phyloP scores from a whole-genome alignment of 2,329 filamentous ascomycete species.

The Ascochyta pisi region DNA sequence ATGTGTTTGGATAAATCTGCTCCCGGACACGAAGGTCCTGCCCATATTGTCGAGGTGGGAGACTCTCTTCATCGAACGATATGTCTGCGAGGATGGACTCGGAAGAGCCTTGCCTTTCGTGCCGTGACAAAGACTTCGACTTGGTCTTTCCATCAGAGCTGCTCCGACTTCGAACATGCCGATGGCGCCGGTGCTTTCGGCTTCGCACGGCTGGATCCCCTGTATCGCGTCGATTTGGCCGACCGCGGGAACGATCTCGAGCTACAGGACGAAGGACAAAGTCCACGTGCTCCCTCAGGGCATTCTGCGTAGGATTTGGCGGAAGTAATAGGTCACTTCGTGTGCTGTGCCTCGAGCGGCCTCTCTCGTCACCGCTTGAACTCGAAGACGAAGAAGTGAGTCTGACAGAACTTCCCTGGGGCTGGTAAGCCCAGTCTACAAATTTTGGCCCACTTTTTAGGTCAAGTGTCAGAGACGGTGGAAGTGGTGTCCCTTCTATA shows the following conservation, averaged over 20 bases:
- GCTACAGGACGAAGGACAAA: slow-evolving; percentile 37
- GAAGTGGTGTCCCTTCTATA: background rate
- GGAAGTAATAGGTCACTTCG: slow-evolving; percentile 33
- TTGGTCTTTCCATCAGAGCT: slow-evolving; percentile 8
- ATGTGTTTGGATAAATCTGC: slow-evolving; percentile 44
- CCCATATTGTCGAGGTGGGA: slow-evolving; percentile 21
- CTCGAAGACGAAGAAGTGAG: slow-evolving; percentile 20
- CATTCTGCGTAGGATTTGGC: slow-evolving; percentile 27
- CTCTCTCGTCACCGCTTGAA: slow-evolving; percentile 8
- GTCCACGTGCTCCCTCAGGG: slow-evolving; percentile 39
- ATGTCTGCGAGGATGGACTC: slow-evolving; percentile 20
- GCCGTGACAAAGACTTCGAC: slow-evolving; percentile 10
- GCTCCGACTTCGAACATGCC: slow-evolving; percentile 10
- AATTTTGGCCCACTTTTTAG: slow-evolving; percentile 24
- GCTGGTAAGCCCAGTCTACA: slow-evolving; percentile 41
- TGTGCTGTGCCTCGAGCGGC: slow-evolving; percentile 24
- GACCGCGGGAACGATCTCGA: slow-evolving; percentile 35
- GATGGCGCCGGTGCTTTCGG: slow-evolving; percentile 22
- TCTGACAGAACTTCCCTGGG: background rate
- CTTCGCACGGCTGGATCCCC: slow-evolving; percentile 1
- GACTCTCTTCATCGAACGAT: slow-evolving; percentile 30
- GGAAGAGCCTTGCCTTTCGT: slow-evolving; percentile 16
- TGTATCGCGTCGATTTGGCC: slow-evolving; percentile 21
- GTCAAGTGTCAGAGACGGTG: slow-evolving; percentile 7
- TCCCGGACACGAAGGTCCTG: slow-evolving; percentile 30